Conservation (phyloP, 1,284 basidiomycete genomes). For the Agaricales sp. region DNA sequence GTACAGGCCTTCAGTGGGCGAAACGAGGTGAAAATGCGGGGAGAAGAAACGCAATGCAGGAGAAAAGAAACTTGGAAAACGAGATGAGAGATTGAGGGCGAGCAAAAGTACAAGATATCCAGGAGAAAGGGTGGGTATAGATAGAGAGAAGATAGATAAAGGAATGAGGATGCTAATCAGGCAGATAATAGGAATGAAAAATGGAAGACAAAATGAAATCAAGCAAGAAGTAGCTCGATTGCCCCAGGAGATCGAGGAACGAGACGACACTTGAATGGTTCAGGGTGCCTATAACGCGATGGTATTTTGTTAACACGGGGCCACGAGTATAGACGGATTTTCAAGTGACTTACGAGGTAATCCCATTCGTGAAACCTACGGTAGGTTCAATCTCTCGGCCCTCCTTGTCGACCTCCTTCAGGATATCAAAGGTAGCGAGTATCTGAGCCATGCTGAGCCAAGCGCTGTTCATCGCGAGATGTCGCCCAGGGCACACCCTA, state of each 20-base stretch:
- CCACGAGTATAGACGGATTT: neutral
- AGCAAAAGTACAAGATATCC: no score
- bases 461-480: neutral
- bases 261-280: neutral
- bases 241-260: neutral
- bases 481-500: neutral
- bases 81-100: no score
- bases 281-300: neutral
- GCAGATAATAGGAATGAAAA: no score
- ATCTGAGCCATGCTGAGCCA: neutral
- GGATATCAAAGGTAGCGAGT: neutral
- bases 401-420: neutral
- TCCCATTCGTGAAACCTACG: neutral
- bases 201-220: neutral
- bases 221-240: neutral
- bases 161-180: no score
- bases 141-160: neutral
- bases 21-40: no score
- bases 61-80: no score
- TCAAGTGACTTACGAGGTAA: neutral
- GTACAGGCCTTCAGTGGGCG: no score
- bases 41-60: no score
- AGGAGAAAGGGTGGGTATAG: neutral
- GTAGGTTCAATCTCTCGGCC: constrained; percentile 22
- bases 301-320: neutral